These are phyloP conservation scores for Penicillium steckii DNA, from an alignment of 495 filamentous ascomycete species.

Conservation along the genomic window DNA sequence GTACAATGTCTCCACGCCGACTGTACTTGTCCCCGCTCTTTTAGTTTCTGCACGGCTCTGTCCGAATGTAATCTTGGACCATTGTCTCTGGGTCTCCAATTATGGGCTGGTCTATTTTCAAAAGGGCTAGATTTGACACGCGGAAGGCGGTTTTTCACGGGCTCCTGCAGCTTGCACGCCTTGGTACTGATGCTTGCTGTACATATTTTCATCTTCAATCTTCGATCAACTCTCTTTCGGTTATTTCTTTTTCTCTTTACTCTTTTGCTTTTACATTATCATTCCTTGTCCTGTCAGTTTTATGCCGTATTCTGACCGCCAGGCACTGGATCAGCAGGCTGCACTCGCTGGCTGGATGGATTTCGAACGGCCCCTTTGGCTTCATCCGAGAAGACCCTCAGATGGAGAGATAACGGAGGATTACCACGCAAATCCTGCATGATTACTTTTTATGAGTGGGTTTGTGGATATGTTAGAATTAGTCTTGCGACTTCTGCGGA, in stretches of 20 bases:
- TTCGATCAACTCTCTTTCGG: too few relatives aligned
- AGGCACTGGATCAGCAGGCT: slow-evolving; percentile 16
- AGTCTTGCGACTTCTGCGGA: slow-evolving; percentile 12
- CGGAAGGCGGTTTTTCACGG: slow-evolving; percentile 1
- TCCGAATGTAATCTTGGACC: slow-evolving; percentile 6
- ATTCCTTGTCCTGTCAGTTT: neutral
- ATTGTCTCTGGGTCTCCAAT: slow-evolving; percentile 1
- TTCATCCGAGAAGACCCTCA: neutral
- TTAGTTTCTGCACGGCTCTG: neutral
- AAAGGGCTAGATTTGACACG: slow-evolving; percentile 9
- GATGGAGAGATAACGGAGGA: neutral
- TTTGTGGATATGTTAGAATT: neutral
- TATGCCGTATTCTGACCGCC: neutral
- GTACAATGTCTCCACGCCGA: neutral
- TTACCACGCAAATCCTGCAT: neutral
- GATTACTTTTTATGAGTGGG: neutral
- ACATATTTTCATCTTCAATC: slow-evolving; percentile 2
- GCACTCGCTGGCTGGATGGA: slow-evolving; percentile 7
- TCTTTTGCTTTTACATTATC: neutral
- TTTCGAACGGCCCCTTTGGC: slow-evolving; percentile 5
- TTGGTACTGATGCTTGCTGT: neutral
- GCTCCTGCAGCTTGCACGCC: slow-evolving; percentile 1
- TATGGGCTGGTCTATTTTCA: slow-evolving; percentile 6
- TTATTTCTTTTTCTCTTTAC: neutral
- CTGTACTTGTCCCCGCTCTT: neutral